Base-by-base conservation (phyloP, 225 moss, liverwort and hornwort species). In the Takakia lepidozioides region DNA sequence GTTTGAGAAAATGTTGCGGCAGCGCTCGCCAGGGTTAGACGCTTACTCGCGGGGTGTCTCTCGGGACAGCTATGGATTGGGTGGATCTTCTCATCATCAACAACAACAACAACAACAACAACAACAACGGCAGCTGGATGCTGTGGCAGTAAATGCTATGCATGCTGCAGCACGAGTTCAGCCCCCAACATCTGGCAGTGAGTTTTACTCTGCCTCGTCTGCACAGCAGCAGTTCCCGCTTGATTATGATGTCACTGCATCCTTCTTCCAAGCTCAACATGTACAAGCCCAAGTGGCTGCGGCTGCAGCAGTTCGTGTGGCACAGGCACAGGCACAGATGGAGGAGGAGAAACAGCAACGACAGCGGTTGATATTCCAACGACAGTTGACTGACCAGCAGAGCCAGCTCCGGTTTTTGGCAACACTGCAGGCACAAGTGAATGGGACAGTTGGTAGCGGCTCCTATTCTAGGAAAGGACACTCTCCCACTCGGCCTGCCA, bases 271-370 rank as follows among this genome's bases (percentile, higher is more conserved):
- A 55, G 73, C 73, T n/a, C 78, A 78, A 56, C 80, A 79, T 48
- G 60, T 65, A 9, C 74, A 79, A 45, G 52, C 70, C 35, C 62
- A 73, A 46, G 65, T 70, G 66, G 66, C 70, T 57, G 76, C 45
- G 22, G 43, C 45, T 9, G 45, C 25, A 0, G 13, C 23, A 9
- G 22, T 21, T 46, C n/a, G n/a, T n/a, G n/a, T n/a, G n/a, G n/a
- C n/a, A n/a, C n/a, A n/a, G n/a, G n/a, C n/a, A n/a, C n/a, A n/a
- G n/a, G 45, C 71, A 47, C 88, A 88, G 49, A 81, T 75, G 3
- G 81, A 88, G 64, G 74, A 78, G 72, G 69, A 78, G 71, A 69
- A 72, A 50, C 63, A 66, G 38, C 69, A 74, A n/a, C n/a, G n/a
- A 52, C 62, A 54, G 40, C 89, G 88, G 35, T 65, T 71, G 43